Evolutionary conservation across 805 yeast species (phyloP), one percentile per base, ranked within the genome.

Genomic region (Saturnispora hagleri): DNA sequence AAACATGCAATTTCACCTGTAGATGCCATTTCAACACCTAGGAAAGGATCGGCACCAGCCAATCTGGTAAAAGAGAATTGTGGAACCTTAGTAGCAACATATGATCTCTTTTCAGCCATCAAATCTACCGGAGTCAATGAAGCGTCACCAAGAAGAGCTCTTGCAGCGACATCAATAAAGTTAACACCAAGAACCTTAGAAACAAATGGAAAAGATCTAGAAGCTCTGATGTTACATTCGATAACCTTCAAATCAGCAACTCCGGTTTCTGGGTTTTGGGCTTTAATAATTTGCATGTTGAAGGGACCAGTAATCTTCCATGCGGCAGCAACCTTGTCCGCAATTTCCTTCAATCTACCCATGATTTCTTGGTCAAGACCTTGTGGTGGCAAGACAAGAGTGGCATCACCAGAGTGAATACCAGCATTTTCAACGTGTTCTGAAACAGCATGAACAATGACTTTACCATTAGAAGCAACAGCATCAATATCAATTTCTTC

Each of bases 341-440:
- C 89, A 44, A 97, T 97, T 59, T 80, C 93, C 48, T 88, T 97
- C 64, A 93, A 89, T 71, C 97, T 80, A 57, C 78, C 73, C 50
- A 91, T 96, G 45, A 96, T 89, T 72, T 88, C 96, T 54, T 89
- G 87, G 58, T 85, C 91, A 62, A 93, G 78, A 66, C 88, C 95
- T 73, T 91, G 97, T 48, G 97, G 97, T 51, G 99, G 99, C 53
- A 91, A 95, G 68, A 91, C 86, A 64, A 91, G 74, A 46, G 98
- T 93, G 55, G 99, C 99, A 71, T 91, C 99, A 77, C 99, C 99
- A 49, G 98, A 91, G 72, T 91, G 99, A 43, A 91, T 97, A 80
- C 99, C 99, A 27, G 99, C 99, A 66, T 91, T 91, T 74, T 91
- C 99, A 59, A 93, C 97, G 69, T 91, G 99, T 72, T 93, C 98